Evolutionary conservation across 768 basidiomycete genomes (phyloP).

Genomic region (Dictyophora rubrovolvata): DNA sequence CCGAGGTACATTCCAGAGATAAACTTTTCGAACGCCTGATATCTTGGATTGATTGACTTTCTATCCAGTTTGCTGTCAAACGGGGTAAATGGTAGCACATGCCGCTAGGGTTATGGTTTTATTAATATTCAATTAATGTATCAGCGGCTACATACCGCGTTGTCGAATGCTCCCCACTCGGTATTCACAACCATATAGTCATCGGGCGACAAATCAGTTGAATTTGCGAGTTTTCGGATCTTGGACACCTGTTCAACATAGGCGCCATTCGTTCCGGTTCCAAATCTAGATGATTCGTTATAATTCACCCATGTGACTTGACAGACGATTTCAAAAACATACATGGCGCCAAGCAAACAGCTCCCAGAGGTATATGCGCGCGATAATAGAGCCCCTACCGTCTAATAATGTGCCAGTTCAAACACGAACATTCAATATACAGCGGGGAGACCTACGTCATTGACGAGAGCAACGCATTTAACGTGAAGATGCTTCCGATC

Average conservation of each 20-base stretch:
- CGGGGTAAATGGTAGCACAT: constrained; percentile 74
- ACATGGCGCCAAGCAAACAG: constrained; percentile 55
- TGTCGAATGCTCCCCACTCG: constrained; percentile 98
- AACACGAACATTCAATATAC: background rate
- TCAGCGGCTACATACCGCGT: constrained; percentile 47
- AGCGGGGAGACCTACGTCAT: constrained; percentile 55
- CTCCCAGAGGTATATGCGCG: constrained; percentile 90
- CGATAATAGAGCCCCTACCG: constrained; percentile 89
- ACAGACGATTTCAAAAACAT: background rate
- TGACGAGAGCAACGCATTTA: constrained; percentile 83
- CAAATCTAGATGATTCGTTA: constrained; percentile 62
- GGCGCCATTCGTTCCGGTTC: constrained; percentile 97
- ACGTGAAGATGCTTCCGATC: constrained; percentile 89
- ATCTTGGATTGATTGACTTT: constrained; percentile 84
- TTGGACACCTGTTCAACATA: constrained; percentile 84
- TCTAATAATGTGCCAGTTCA: constrained; percentile 35
- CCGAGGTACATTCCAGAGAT: constrained; percentile 99
- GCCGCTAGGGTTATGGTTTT: constrained; percentile 39
- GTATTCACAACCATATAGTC: constrained; percentile 92
- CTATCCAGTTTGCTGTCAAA: constrained; percentile 92
- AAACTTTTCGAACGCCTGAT: constrained; percentile 96
- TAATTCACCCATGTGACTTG: background rate
- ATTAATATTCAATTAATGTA: constrained; percentile 3
- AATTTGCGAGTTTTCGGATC: constrained; percentile 72
- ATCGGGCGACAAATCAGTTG: constrained; percentile 44